A percentile compares a stretch with the other conserved stretches of the same genome.
These are phyloP conservation scores for Kondoa malvinella DNA, from an alignment of 768 basidiomycete genomes.

Conservation along the genomic window DNA sequence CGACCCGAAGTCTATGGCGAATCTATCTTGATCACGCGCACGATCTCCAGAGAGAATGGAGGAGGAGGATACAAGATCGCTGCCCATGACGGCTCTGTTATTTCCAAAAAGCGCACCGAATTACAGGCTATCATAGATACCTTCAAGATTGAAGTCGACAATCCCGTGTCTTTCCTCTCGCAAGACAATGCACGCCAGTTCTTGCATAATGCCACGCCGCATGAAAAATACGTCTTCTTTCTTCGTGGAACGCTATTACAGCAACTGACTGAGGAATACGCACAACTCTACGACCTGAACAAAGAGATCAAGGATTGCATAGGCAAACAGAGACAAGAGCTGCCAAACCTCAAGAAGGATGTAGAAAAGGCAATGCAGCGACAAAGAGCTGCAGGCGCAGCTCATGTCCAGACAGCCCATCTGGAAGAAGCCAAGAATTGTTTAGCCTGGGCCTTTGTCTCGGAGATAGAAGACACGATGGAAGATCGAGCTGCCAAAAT, in stretches of 20 bases:
- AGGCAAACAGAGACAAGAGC: conserved; percentile 31
- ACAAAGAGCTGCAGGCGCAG: conserved; percentile 1
- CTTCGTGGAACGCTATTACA: conserved; percentile 77
- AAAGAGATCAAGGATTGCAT: conserved; percentile 49
- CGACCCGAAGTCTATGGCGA: conserved; percentile 69
- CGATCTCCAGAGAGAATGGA: conserved; percentile 55
- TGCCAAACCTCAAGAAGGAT: not conserved
- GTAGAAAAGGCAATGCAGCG: not conserved
- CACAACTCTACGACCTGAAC: conserved; percentile 57
- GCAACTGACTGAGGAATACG: conserved; percentile 75
- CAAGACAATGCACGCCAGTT: conserved; percentile 63
- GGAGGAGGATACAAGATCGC: conserved; percentile 66
- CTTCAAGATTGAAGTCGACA: conserved; percentile 93
- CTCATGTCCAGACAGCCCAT: not conserved
- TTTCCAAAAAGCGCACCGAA: conserved; percentile 68
- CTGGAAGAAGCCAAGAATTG: not conserved
- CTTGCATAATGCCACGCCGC: conserved; percentile 57
- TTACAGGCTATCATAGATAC: conserved; percentile 75
- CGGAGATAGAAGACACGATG: conserved; percentile 41
- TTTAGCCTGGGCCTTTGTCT: conserved; percentile 31
- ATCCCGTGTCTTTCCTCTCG: conserved; percentile 48
- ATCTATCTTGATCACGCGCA: conserved; percentile 65
- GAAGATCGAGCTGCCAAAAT: conserved; percentile 28
- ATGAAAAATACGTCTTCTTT: conserved; percentile 95
- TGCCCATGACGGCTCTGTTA: conserved; percentile 42